Evolutionary conservation across 164 flowering plant species (phyloP), one percentile per base, ranked within the genome.

Genomic region (Magnolia sinica): DNA sequence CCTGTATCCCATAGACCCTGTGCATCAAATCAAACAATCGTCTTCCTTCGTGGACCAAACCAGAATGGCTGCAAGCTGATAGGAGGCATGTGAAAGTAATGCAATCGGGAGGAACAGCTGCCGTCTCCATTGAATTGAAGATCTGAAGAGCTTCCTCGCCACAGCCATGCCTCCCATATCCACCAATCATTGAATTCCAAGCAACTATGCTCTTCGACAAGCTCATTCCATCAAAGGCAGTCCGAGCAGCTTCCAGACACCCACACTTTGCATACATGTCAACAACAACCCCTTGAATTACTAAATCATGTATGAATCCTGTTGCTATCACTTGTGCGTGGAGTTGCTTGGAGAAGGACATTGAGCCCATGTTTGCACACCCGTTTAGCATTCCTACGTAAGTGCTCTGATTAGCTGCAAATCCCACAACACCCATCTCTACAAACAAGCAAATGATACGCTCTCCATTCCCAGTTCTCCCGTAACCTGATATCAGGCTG

Each of bases 261-360:
- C 92, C 91, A 75, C 91, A 90, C 68, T 89, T 89, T 18, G 86
- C 77, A 79, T 90, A 89, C 91, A 87, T 88, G 81, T 90, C 91
- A 68, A 91, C 23, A n/a, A 73, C 20, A 29, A 24, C 66, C 20
- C 49, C 66, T 51, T 58, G 19, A 55, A 73, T 58, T 10, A 73
- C 66, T 18, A 23, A 24, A 58, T 73, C 49, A 8, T 59, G 45
- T 20, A 24, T 37, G 37, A 8, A 58, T 27, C 75, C 75, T 6
- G 14, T 59, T 13, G n/a, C 45, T 10, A 73, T 22, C 13, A 73
- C 31, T 5, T 55, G 75, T 4, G 75, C 66, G n/a, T 73, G 75
- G 37, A 73, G 75, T 27, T 73, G 75, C 64, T 55, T 29, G 16
- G 31, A 64, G 13, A 73, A 58, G 65, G 20, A 59, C 64, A 73